These are phyloP conservation scores for Neonectria hederae DNA, from an alignment of 2,329 filamentous ascomycete species.

Conservation along the genomic window DNA sequence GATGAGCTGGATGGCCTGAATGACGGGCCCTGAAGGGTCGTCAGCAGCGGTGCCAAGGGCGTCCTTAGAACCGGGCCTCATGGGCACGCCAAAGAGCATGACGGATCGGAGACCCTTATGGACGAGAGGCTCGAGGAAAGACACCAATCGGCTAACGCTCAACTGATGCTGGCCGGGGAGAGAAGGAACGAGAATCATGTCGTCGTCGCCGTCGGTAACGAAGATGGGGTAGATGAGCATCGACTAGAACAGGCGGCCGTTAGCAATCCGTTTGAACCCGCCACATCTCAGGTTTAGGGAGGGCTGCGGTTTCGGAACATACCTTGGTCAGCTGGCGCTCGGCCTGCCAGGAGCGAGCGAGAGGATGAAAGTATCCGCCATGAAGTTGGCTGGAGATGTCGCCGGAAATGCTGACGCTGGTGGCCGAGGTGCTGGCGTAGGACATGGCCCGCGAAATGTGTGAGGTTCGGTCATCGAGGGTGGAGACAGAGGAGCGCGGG, in stretches of 20 bases:
- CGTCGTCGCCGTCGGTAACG: constrained; percentile 92
- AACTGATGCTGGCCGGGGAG: constrained; percentile 90
- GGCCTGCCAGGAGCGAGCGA: constrained; percentile 83
- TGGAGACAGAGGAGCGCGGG: constrained; percentile 61
- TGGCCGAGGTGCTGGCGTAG: constrained; percentile 72
- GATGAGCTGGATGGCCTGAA: constrained; percentile 84
- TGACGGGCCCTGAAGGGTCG: constrained; percentile 91
- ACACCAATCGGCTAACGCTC: constrained; percentile 84
- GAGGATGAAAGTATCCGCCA: constrained; percentile 82
- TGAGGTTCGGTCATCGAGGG: constrained; percentile 68
- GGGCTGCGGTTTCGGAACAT: constrained; percentile 34
- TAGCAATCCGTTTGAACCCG: constrained; percentile 19
- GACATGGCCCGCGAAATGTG: constrained; percentile 72
- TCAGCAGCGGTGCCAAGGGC: constrained; percentile 91
- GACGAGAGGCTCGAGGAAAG: constrained; percentile 86
- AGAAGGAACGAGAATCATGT: constrained; percentile 89
- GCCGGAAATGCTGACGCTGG: constrained; percentile 74
- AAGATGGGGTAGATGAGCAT: constrained; percentile 99
- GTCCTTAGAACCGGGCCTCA: constrained; percentile 84
- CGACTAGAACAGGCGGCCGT: constrained; percentile 64
- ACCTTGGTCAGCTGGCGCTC: constrained; percentile 89
- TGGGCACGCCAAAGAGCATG: constrained; percentile 94
- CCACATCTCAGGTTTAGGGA: neutral
- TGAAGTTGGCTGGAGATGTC: constrained; percentile 87
- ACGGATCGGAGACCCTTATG: constrained; percentile 91